Evolutionary conservation across 1,139 yeast species (phyloP).

Genomic region (Citeromyces hawaiiensis): DNA sequence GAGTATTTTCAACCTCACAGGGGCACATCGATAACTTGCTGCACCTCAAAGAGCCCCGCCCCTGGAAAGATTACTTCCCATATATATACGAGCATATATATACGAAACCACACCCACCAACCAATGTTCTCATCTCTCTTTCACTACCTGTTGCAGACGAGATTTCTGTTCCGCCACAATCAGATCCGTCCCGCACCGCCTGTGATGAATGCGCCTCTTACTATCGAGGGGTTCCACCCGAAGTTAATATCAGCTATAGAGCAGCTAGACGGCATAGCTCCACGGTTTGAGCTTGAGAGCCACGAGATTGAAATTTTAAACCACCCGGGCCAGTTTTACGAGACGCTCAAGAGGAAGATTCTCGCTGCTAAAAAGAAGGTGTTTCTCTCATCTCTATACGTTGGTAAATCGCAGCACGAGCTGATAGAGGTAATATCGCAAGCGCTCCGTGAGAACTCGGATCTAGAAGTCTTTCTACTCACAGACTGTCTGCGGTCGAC

Average conservation of each 20-base stretch:
- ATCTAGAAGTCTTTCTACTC: conserved; percentile 56
- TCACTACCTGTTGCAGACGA: neutral
- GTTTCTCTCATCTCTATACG: conserved; percentile 74
- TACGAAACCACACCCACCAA: too few species aligned
- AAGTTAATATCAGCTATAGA: conserved; percentile 32
- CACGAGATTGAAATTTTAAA: conserved; percentile 52
- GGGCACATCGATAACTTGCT: too few species aligned
- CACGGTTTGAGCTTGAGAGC: conserved; percentile 48
- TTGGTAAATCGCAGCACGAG: conserved; percentile 76
- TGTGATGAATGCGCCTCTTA: conserved; percentile 1
- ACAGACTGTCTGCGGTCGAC: conserved; percentile 90
- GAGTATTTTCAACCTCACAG: too few species aligned
- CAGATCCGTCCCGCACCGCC: neutral
- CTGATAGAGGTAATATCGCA: conserved; percentile 42
- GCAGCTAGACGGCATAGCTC: conserved; percentile 55
- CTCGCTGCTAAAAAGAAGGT: conserved; percentile 41
- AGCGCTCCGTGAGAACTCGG: conserved; percentile 46
- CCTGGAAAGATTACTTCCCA: too few species aligned
- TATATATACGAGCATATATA: too few species aligned
- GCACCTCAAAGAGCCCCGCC: too few species aligned
- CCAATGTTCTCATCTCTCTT: neutral
- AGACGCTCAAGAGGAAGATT: conserved; percentile 42
- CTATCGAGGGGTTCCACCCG: conserved; percentile 26
- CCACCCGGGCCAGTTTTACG: conserved; percentile 61
- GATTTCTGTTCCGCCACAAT: neutral